Conservation (phyloP, 805 yeast genomes). For the Ogataea chonburiensis region DNA sequence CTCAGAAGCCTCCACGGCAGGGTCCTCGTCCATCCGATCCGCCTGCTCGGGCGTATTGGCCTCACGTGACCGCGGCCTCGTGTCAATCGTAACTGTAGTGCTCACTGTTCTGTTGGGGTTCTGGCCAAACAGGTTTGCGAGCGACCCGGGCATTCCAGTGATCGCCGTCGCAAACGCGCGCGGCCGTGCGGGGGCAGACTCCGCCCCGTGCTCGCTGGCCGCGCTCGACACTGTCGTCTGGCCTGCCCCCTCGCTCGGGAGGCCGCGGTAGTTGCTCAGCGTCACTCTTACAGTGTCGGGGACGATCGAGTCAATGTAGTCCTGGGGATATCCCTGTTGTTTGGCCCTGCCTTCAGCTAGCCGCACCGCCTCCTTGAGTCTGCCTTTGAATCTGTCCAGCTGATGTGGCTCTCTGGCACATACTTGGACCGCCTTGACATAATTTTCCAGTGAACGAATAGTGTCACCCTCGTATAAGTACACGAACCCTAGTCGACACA, state of each 20-base stretch:
- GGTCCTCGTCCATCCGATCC: constrained; percentile 20
- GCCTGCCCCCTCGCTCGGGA: constrained; percentile 7
- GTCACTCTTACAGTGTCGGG: constrained; percentile 25
- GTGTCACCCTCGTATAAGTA: constrained; percentile 38
- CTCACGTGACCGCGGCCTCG: constrained; percentile 9
- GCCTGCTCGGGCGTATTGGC: not conserved
- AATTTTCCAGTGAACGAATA: constrained; percentile 35
- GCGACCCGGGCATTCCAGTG: constrained; percentile 18
- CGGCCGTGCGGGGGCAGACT: constrained; percentile 17
- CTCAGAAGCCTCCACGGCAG: constrained; percentile 16
- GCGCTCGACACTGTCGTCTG: constrained; percentile 19
- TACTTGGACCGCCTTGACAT: constrained; percentile 35
- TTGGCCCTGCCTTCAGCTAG: constrained; percentile 32
- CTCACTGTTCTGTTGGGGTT: constrained; percentile 6
- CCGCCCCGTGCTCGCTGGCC: constrained; percentile 12
- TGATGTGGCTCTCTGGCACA: constrained; percentile 20
- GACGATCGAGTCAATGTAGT: constrained; percentile 29
- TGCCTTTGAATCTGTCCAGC: constrained; percentile 26
- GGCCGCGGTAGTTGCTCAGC: constrained; percentile 22
- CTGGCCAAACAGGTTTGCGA: constrained; percentile 16
- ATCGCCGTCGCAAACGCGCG: constrained; percentile 17
- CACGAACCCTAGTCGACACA: constrained; percentile 39
- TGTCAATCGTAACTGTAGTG: constrained; percentile 12
- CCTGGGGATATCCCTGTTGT: constrained; percentile 34
- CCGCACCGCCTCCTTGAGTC: constrained; percentile 29